Percentiles rank a stretch among this genome's conserved stretches.
These are phyloP conservation scores for Gynandropsis gynandra DNA, from an alignment of 345 rosid species.

Conservation along the genomic window DNA sequence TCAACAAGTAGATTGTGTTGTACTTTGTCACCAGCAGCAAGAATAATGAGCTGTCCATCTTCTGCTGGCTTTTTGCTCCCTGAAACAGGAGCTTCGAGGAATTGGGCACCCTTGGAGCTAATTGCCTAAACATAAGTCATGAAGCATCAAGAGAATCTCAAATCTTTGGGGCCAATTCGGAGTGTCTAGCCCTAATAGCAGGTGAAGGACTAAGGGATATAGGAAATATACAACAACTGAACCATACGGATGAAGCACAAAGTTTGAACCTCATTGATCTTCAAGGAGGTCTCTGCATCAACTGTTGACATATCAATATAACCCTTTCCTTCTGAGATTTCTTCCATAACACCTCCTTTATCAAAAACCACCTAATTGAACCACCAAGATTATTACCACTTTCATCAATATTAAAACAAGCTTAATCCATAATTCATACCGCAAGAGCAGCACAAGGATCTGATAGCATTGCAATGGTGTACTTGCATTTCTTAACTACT, in stretches of 20 bases:
- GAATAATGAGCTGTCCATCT: conserved; percentile 87
- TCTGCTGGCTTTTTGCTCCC: conserved; percentile 98
- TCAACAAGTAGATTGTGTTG: neutral
- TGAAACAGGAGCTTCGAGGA: conserved; percentile 93
- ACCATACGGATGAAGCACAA: neutral
- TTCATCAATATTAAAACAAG: neutral
- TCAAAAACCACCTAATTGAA: conserved; percentile 72
- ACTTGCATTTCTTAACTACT: conserved; percentile 77
- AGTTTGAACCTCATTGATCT: conserved; percentile 57
- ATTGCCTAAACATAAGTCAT: conserved; percentile 40
- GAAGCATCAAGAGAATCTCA: too few relatives aligned
- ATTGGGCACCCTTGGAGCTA: conserved; percentile 64
- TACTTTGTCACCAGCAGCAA: conserved; percentile 95
- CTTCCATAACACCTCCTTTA: conserved; percentile 73
- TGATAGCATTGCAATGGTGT: conserved; percentile 81
- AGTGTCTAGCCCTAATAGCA: too few relatives aligned
- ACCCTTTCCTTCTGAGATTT: conserved; percentile 58
- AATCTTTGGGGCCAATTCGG: too few relatives aligned
- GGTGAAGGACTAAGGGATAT: too few relatives aligned
- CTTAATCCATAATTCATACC: conserved; percentile 29
- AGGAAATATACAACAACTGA: too few relatives aligned
- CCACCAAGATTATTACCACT: neutral
- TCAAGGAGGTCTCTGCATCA: conserved; percentile 76
- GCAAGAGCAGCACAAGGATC: conserved; percentile 89
- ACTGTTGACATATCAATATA: conserved; percentile 95